A percentile compares a stretch with the other conserved stretches of the same genome.
Conservation (phyloP, 108 stramenopile genomes). For the Nitzschia putrida region DNA sequence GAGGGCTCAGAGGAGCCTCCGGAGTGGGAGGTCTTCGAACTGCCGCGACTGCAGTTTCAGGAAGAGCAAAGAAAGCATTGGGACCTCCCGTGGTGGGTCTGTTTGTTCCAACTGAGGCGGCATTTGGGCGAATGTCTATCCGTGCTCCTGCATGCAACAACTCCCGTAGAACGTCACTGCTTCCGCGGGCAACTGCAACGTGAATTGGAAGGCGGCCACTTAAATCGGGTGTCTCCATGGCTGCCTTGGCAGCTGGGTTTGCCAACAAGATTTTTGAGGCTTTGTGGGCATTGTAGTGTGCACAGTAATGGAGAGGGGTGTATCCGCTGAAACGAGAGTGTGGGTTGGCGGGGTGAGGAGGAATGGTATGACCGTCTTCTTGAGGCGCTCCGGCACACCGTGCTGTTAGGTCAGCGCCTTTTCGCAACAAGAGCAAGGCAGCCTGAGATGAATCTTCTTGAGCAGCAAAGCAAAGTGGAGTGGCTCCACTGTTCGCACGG, state of each 20-base stretch:
- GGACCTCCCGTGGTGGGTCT: neutral
- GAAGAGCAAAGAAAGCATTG: slow-evolving; percentile 24
- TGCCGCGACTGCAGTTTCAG: slow-evolving; percentile 8
- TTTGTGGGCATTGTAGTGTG: slow-evolving; percentile 82
- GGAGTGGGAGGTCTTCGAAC: slow-evolving; percentile 21
- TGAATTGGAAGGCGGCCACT: slow-evolving; percentile 85
- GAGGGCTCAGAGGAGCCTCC: slow-evolving; percentile 25
- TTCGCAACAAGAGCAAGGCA: slow-evolving; percentile 54
- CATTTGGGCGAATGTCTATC: slow-evolving; percentile 52
- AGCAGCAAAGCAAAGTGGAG: slow-evolving; percentile 86
- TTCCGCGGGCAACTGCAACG: slow-evolving; percentile 81
- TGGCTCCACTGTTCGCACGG: slow-evolving; percentile 75
- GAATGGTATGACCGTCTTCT: slow-evolving; percentile 35
- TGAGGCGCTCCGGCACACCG: slow-evolving; percentile 69
- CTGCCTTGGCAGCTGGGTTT: slow-evolving; percentile 39
- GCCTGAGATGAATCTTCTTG: slow-evolving; percentile 78
- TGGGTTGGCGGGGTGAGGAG: slow-evolving; percentile 42
- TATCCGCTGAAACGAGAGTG: slow-evolving; percentile 83
- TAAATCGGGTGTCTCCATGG: slow-evolving; percentile 80
- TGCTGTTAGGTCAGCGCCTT: slow-evolving; percentile 74
- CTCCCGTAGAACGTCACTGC: slow-evolving; percentile 78
- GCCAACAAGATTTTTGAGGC: slow-evolving; percentile 66
- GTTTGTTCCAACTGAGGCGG: neutral
- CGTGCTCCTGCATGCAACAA: slow-evolving; percentile 75
- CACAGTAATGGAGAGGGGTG: slow-evolving; percentile 85